Evolutionary conservation across 2,329 filamentous ascomycete genomes (phyloP).

Genomic region (Penicillium fuscoglaucum): DNA sequence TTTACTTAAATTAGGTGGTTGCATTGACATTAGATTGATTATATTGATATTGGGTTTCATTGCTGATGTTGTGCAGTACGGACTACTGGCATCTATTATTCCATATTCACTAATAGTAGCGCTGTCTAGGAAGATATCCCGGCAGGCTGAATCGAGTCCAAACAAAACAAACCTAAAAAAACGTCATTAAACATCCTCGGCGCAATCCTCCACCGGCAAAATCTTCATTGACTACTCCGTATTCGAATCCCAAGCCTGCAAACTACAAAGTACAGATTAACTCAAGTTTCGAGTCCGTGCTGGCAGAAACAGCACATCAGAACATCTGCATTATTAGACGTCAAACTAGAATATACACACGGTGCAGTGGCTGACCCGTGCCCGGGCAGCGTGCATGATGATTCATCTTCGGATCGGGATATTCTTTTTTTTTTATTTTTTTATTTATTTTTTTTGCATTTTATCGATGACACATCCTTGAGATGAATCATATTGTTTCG

Average conservation of each 20-base stretch:
- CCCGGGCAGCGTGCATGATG: slow-evolving; percentile 20
- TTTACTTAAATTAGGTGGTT: neutral
- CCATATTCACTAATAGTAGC: neutral
- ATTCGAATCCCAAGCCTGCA: neutral
- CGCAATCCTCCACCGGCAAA: neutral
- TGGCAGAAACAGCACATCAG: slow-evolving; percentile 1
- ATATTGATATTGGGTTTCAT: neutral
- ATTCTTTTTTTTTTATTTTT: too few relatives aligned
- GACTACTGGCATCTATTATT: too few relatives aligned
- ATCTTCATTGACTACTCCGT: neutral
- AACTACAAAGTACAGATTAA: neutral
- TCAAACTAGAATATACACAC: neutral
- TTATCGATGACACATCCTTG: slow-evolving; percentile 12
- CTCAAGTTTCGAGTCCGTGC: neutral
- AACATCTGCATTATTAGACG: neutral
- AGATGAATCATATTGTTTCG: slow-evolving; percentile 27
- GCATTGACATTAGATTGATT: neutral
- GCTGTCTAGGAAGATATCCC: neutral
- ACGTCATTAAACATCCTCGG: slow-evolving; percentile 5
- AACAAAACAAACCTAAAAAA: slow-evolving; percentile 1
- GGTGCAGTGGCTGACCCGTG: slow-evolving; percentile 19
- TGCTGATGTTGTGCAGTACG: neutral
- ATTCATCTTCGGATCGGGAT: slow-evolving; percentile 19
- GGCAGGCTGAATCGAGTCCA: neutral
- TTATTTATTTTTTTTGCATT: too few relatives aligned